Evolutionary conservation across 1,284 basidiomycete species (phyloP).

Genomic region (Apiotrichum siamense): DNA sequence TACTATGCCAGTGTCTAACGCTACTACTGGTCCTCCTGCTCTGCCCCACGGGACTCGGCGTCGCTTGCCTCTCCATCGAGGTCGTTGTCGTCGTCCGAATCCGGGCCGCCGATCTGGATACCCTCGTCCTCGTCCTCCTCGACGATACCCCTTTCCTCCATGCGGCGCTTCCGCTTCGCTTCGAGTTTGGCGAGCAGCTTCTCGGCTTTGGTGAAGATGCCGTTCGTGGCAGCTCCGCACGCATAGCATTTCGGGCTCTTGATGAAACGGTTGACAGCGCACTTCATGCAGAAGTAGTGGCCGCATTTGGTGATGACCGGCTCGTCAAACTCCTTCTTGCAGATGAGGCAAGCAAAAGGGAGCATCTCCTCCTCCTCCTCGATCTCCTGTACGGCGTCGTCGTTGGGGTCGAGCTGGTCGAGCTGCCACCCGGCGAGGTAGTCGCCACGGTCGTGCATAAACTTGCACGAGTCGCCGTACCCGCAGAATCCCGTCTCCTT

Average conservation of each 20-base stretch:
- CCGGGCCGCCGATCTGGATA: conserved; percentile 31
- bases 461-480: conserved; percentile 98
- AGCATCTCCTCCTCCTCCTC: conserved; percentile 75
- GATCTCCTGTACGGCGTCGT: conserved; percentile 53
- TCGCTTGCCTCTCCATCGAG: not conserved
- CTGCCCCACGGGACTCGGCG: not conserved
- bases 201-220: conserved; percentile 60
- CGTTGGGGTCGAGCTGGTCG: conserved; percentile 53
- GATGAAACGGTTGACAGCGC: conserved; percentile 86
- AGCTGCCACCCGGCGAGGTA: conserved; percentile 98
- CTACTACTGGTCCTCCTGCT: conserved; percentile 1
- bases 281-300: conserved; percentile 88
- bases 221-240: conserved; percentile 84
- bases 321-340: conserved; percentile 88
- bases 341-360: conserved; percentile 95
- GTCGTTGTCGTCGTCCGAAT: conserved; percentile 24
- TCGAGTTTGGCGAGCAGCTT: conserved; percentile 47
- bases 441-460: conserved; percentile 69
- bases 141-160: conserved; percentile 31
- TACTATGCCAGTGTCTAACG: not conserved
- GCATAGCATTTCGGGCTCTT: conserved; percentile 95
- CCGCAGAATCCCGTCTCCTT: conserved; percentile 99
- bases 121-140: conserved; percentile 35
- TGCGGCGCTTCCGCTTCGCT: conserved; percentile 38
- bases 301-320: conserved; percentile 93